Base-by-base conservation (phyloP, 768 basidiomycete genomes). In the Termitomyces sp. region DNA sequence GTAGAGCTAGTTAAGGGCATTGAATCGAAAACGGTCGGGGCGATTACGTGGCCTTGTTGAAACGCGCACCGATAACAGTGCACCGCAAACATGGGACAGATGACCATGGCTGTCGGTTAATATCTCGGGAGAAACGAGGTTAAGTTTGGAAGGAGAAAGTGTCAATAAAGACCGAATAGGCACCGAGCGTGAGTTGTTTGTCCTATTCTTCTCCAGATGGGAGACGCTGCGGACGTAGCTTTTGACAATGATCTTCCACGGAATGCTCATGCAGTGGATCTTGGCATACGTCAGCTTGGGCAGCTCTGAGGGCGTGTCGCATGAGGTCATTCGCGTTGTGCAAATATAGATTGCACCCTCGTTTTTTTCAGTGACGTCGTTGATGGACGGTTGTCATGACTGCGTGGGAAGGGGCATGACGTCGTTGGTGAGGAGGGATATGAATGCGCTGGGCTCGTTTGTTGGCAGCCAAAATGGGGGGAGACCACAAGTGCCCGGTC, bases 401-500 rank as follows among this genome's bases (percentile, higher is more conserved):
- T 25, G 25, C 25, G 25, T 25, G 25, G 25, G 25, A 25, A 25
- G 25, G 25, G 25, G 25, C 25, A 25, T 25, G 25, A 25, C 25
- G 25, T 25, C 25, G 25, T 25, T 25, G 25, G 25, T 25, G 25
- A 25, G 25, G 25, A 25, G 1, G 25, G 25, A 25, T 25, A 25
- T 25, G 38, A 10, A 37, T 37, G 9, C 37, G 37, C 37, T 11
- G 9, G 37, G 10, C 37, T 52, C 50, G 50, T 17, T n/a, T 52
- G 25, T 29, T 29, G n/a, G 7, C n/a, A 3, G 14, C 2, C 25
- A 68, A 61, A n/a, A 91, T 91, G 89, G 90, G 82, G 62, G 89
- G 89, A 42, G 89, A 91, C 75, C 89, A 91, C 81, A 89, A 88
- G 73, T 94, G 92, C 71, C 87, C 92, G 17, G 91, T 94, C 12